Percentiles rank a stretch among this genome's conserved stretches.
phyloP scores from a whole-genome alignment of 2,329 filamentous ascomycete genomes.

The Fusarium sarcochroum region DNA sequence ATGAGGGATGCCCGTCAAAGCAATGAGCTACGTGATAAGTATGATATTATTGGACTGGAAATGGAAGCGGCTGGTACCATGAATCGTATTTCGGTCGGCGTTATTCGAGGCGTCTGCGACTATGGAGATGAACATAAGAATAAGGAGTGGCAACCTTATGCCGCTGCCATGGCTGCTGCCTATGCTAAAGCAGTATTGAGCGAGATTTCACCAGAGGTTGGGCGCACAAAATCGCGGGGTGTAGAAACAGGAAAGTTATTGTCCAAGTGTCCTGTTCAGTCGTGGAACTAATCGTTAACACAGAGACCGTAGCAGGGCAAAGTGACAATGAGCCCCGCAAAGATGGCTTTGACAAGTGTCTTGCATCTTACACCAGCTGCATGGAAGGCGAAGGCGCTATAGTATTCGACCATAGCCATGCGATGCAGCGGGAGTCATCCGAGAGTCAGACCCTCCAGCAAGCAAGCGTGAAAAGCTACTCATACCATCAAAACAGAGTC shows the following conservation, averaged over 20 bases:
- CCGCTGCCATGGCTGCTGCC: conserved; percentile 51
- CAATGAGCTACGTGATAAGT: conserved; percentile 48
- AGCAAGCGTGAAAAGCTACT: neutral
- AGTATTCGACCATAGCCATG: too few relatives aligned
- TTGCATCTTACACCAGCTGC: neutral
- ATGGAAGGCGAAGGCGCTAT: too few relatives aligned
- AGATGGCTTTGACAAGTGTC: neutral
- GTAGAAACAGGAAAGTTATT: neutral
- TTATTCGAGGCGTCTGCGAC: conserved; percentile 54
- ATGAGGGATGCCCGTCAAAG: conserved; percentile 47
- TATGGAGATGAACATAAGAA: conserved; percentile 54
- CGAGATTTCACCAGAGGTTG: neutral
- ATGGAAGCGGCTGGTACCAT: conserved; percentile 55
- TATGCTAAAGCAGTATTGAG: conserved; percentile 29
- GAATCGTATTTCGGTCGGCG: conserved; percentile 51
- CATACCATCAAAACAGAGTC: neutral
- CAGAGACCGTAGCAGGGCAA: neutral
- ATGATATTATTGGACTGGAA: conserved; percentile 52
- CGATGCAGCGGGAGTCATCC: too few relatives aligned
- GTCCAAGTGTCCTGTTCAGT: too few relatives aligned
- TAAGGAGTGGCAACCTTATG: conserved; percentile 54
- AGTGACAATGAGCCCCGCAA: neutral
- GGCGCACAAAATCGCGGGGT: neutral
- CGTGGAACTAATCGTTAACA: neutral
- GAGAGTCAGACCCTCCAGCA: neutral